phyloP scores from a whole-genome alignment of 2,329 filamentous ascomycete genomes.

The Pseudogymnoascus sp. region DNA sequence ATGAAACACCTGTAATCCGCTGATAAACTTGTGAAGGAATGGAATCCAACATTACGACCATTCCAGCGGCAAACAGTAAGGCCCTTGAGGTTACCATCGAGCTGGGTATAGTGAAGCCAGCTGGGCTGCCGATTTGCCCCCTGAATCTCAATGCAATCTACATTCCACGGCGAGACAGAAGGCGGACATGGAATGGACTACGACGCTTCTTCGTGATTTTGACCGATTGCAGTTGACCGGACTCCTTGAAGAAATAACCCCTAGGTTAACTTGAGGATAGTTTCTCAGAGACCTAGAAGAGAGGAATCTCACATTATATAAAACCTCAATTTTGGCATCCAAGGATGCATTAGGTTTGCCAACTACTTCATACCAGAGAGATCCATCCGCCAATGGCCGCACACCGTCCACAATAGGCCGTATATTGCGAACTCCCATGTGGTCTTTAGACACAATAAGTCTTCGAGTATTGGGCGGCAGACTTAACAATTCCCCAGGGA shows the following conservation, averaged over 20 bases:
- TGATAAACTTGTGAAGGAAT: neutral
- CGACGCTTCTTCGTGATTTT: neutral
- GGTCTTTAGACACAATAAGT: neutral
- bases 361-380: neutral
- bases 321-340: neutral
- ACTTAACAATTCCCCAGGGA: neutral
- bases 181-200: neutral
- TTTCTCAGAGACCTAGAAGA: neutral
- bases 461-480: neutral
- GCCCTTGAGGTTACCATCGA: neutral
- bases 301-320: neutral
- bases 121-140: neutral
- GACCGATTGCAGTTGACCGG: neutral
- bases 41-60: neutral
- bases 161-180: neutral
- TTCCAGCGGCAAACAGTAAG: neutral
- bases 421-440: neutral
- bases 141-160: neutral
- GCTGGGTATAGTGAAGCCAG: neutral
- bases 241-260: neutral
- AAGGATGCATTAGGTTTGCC: neutral
- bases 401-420: neutral
- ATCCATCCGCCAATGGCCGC: neutral
- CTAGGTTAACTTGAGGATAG: neutral
- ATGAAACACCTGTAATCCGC: neutral